Conservation (phyloP, 495 filamentous ascomycete species). For the Hamigera avellanea region DNA sequence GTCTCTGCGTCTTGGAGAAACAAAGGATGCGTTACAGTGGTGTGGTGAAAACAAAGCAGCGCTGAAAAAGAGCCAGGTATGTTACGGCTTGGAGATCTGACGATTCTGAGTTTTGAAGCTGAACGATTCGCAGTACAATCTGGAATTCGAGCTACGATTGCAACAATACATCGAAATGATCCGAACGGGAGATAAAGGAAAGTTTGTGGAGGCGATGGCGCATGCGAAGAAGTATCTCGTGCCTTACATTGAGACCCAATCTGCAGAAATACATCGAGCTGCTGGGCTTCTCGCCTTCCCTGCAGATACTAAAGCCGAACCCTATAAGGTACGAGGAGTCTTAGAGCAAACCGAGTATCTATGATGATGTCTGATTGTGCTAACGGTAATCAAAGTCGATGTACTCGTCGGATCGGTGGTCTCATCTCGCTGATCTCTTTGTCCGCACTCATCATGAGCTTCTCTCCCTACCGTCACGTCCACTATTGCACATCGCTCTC, state of each 20-base stretch:
- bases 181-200: slow-evolving; percentile 44
- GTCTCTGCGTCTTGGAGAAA: slow-evolving; percentile 57
- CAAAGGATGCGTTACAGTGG: slow-evolving; percentile 74
- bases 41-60: slow-evolving; percentile 84
- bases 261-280: slow-evolving; percentile 55
- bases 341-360: too few relatives aligned
- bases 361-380: neutral
- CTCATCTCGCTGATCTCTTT: slow-evolving; percentile 68
- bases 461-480: slow-evolving; percentile 68
- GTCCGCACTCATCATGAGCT: slow-evolving; percentile 77
- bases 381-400: slow-evolving; percentile 39
- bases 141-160: slow-evolving; percentile 89
- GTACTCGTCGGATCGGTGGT: slow-evolving; percentile 64
- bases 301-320: slow-evolving; percentile 47
- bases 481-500: slow-evolving; percentile 84
- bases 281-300: slow-evolving; percentile 69
- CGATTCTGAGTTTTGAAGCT: too few relatives aligned
- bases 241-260: slow-evolving; percentile 53
- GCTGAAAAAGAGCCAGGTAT: slow-evolving; percentile 70
- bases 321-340: slow-evolving; percentile 45
- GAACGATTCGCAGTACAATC: slow-evolving; percentile 51
- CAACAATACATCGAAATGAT: slow-evolving; percentile 94
- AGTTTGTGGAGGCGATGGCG: slow-evolving; percentile 60
- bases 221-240: slow-evolving; percentile 74
- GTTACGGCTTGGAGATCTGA: slow-evolving; percentile 13